phyloP scores from a whole-genome alignment of 140 eudicot species.

The Erigeron philadelphicus region DNA sequence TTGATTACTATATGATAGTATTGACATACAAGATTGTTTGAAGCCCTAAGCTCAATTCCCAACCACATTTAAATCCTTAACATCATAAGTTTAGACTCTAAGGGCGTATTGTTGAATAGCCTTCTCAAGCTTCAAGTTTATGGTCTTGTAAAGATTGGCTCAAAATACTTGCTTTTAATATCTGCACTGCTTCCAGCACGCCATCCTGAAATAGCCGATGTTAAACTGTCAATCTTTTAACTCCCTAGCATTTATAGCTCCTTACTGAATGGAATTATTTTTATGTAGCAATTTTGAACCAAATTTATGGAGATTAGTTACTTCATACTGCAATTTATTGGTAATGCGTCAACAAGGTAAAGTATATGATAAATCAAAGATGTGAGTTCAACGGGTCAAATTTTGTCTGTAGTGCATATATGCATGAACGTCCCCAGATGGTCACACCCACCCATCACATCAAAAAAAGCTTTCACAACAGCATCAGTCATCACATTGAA shows the following conservation, averaged over 20 bases:
- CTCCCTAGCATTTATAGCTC: slow-evolving; percentile 4
- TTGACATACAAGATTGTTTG: neutral
- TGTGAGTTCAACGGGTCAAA: too few relatives aligned
- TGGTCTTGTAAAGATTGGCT: slow-evolving; percentile 1
- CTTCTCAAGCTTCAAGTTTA: slow-evolving; percentile 9
- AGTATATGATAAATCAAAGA: too few relatives aligned
- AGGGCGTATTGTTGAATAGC: neutral
- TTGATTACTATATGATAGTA: too few relatives aligned
- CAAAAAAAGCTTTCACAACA: too few relatives aligned
- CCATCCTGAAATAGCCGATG: slow-evolving; percentile 52
- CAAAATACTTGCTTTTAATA: slow-evolving; percentile 38
- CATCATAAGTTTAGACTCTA: slow-evolving; percentile 6
- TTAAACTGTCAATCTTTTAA: slow-evolving; percentile 9
- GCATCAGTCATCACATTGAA: too few relatives aligned
- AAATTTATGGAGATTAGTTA: too few relatives aligned
- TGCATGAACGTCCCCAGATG: too few relatives aligned
- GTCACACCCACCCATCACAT: too few relatives aligned
- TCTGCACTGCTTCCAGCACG: slow-evolving; percentile 52
- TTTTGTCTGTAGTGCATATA: too few relatives aligned
- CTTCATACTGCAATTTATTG: too few relatives aligned
- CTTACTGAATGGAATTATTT: neutral
- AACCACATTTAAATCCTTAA: neutral
- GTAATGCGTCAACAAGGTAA: too few relatives aligned
- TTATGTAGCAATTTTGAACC: too few relatives aligned
- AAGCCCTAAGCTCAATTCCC: neutral